Conservation (phyloP, 257 asterid species). For the Phtheirospermum japonicum region DNA sequence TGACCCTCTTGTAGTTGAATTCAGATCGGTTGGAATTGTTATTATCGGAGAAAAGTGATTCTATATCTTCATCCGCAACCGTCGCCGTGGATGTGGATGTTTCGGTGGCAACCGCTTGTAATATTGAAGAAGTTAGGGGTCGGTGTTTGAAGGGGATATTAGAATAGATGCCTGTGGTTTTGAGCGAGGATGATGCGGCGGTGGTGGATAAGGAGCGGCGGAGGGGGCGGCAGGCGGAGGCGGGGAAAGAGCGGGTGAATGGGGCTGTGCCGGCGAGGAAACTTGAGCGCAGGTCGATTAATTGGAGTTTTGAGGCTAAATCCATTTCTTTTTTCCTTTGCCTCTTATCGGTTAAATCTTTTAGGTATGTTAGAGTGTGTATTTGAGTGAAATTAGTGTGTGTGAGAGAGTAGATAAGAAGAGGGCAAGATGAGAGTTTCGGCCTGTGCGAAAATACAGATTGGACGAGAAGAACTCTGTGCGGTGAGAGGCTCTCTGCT, state of each 20-base stretch:
- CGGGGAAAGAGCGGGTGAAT: neutral
- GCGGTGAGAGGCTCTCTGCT: too few species aligned
- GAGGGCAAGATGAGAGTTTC: too few species aligned
- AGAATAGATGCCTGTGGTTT: conserved; percentile 2
- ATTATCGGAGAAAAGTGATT: conserved; percentile 54
- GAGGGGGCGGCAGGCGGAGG: neutral
- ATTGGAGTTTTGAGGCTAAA: neutral
- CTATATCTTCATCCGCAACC: conserved; percentile 55
- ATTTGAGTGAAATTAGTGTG: too few species aligned
- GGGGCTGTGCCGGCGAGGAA: neutral
- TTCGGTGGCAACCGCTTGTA: conserved; percentile 64
- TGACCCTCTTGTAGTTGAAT: conserved; percentile 42
- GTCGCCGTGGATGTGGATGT: conserved; percentile 44
- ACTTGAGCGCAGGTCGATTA: neutral
- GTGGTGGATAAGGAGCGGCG: neutral
- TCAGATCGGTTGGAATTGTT: conserved; percentile 33
- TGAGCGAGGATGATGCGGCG: conserved; percentile 27
- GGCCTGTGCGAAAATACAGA: too few species aligned
- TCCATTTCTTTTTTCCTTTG: neutral
- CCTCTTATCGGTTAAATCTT: too few species aligned
- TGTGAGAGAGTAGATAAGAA: too few species aligned
- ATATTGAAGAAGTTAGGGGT: conserved; percentile 39
- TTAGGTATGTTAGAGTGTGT: too few species aligned
- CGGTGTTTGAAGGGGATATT: conserved; percentile 19
- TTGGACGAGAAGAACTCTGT: too few species aligned